Conservation (phyloP, 208 protist genomes). For the Acanthamoeba castellanii region DNA sequence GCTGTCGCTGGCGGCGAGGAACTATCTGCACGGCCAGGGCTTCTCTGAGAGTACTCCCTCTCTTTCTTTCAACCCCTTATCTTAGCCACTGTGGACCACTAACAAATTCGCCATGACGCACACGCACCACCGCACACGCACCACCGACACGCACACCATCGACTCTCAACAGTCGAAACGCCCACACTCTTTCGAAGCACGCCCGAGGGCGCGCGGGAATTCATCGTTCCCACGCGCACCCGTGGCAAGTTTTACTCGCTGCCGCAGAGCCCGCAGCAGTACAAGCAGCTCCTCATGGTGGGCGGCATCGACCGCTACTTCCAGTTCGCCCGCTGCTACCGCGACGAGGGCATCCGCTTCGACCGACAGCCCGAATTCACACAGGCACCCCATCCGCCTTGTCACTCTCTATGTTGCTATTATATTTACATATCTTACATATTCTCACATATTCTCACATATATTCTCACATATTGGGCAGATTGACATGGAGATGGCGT, state of each 20-base stretch:
- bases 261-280: conserved; percentile 90
- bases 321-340: conserved; percentile 91
- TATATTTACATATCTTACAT: neutral
- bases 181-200: conserved; percentile 89
- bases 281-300: conserved; percentile 92
- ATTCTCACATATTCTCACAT: neutral
- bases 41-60: neutral
- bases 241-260: conserved; percentile 88
- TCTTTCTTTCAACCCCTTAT: neutral
- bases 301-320: conserved; percentile 91
- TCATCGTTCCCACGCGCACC: conserved; percentile 88
- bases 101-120: no score
- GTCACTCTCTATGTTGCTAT: no score
- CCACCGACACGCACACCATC: neutral
- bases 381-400: conserved; percentile 80
- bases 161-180: conserved; percentile 89
- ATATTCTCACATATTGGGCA: no score
- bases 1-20: conserved; percentile 50
- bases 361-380: conserved; percentile 94
- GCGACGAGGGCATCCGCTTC: conserved; percentile 90
- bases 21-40: conserved; percentile 73
- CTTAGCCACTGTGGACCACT: neutral
- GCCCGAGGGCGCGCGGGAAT: conserved; percentile 91
- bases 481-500: conserved; percentile 87
- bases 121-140: neutral